phyloP scores from a whole-genome alignment of 1,284 basidiomycete genomes.

The Hymenochaete sp. region DNA sequence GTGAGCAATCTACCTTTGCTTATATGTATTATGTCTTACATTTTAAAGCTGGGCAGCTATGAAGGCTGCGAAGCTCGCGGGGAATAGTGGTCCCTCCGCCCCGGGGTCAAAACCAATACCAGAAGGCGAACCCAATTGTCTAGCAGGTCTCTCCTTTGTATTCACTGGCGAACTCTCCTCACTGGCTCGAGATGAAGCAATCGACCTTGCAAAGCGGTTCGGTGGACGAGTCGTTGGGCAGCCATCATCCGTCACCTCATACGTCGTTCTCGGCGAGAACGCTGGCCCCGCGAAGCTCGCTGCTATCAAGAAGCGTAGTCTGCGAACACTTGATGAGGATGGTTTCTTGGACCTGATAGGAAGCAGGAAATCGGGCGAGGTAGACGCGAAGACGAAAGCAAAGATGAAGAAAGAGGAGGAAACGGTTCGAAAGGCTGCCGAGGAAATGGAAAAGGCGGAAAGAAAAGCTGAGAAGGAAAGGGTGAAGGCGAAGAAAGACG shows the following conservation, averaged over 20 bases:
- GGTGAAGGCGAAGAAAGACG: conserved; percentile 15
- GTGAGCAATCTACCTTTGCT: conserved; percentile 26
- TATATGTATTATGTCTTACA: neutral
- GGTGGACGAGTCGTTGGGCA: conserved; percentile 86
- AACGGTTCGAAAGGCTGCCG: conserved; percentile 63
- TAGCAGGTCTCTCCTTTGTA: conserved; percentile 86
- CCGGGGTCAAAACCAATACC: conserved; percentile 83
- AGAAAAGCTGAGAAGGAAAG: conserved; percentile 38
- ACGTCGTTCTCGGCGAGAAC: conserved; percentile 81
- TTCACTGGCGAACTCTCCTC: conserved; percentile 91
- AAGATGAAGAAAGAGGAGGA: conserved; percentile 78
- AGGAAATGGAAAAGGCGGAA: conserved; percentile 68
- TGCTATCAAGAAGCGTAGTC: conserved; percentile 72
- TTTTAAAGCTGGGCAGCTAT: conserved; percentile 51
- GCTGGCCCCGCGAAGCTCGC: conserved; percentile 85
- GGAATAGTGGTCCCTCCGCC: conserved; percentile 63
- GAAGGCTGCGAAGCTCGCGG: conserved; percentile 57
- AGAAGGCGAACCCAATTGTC: conserved; percentile 66
- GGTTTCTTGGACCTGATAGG: conserved; percentile 79
- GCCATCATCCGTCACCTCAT: conserved; percentile 87
- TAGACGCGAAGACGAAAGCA: conserved; percentile 78
- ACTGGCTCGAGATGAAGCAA: conserved; percentile 82
- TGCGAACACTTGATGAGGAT: conserved; percentile 81
- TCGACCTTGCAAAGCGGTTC: conserved; percentile 85
- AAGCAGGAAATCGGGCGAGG: conserved; percentile 40